Evolutionary conservation across 345 rosid species (phyloP).

Genomic region (Combretum micranthum): DNA sequence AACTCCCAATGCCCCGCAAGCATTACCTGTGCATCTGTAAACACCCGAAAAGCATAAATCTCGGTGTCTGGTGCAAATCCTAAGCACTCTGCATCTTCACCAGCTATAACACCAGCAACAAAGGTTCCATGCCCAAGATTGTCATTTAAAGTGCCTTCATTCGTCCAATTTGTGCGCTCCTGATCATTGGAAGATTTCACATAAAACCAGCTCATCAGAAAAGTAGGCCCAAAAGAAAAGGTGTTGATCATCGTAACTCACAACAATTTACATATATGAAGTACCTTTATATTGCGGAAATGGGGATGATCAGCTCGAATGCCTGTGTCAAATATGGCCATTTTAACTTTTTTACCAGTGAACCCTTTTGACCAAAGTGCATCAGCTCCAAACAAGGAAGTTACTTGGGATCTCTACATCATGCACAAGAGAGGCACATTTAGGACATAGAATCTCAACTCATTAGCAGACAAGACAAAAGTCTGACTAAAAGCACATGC

Average conservation of each 20-base stretch:
- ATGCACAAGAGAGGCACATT: not conserved
- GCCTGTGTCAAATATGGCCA: conserved; percentile 99
- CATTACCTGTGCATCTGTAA: conserved; percentile 98
- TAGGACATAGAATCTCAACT: not conserved
- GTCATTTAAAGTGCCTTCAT: conserved; percentile 94
- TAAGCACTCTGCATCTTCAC: conserved; percentile 79
- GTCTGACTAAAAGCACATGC: too few species aligned
- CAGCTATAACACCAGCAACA: conserved; percentile 98
- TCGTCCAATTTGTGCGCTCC: conserved; percentile 99
- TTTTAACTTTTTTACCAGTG: conserved; percentile 88
- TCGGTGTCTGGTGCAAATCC: conserved; percentile 97
- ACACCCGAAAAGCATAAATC: conserved; percentile 89
- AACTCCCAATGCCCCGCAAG: conserved; percentile 18
- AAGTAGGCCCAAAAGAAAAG: not conserved
- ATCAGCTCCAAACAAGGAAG: conserved; percentile 94
- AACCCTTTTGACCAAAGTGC: conserved; percentile 85
- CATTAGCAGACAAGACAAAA: too few species aligned
- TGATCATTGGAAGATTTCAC: conserved; percentile 30
- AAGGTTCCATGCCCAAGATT: conserved; percentile 99
- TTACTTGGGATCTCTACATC: conserved; percentile 76
- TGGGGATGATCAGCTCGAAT: conserved; percentile 90
- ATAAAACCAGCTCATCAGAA: conserved; percentile 14
- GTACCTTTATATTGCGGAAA: conserved; percentile 92
- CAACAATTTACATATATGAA: not conserved
- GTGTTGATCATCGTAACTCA: not conserved